Conservation (phyloP, 1,284 basidiomycete species). For the Ustilago trichophora region DNA sequence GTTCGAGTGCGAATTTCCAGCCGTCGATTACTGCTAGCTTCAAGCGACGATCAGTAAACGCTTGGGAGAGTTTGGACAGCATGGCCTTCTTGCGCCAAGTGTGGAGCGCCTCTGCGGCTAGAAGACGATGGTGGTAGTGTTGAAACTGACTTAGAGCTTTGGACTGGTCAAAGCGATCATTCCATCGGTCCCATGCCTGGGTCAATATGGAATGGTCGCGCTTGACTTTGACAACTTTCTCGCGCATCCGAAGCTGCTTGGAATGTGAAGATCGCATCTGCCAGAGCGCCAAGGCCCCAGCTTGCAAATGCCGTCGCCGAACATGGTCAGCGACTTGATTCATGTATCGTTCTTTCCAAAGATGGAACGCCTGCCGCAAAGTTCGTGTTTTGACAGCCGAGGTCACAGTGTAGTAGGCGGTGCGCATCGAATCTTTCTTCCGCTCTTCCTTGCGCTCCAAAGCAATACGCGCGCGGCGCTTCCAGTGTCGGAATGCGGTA, state of each 20-base stretch:
- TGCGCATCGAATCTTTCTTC: constrained; percentile 30
- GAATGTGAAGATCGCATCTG: constrained; percentile 23
- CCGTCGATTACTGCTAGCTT: constrained; percentile 25
- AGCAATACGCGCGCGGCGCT: constrained; percentile 3
- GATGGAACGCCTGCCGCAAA: constrained; percentile 1
- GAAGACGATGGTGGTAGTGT: constrained; percentile 15
- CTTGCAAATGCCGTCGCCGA: constrained; percentile 32
- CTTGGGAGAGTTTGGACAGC: constrained; percentile 34
- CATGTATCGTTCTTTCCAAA: constrained; percentile 18
- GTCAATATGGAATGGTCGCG: constrained; percentile 6
- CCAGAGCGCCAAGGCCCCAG: constrained; percentile 48
- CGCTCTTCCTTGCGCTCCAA: constrained; percentile 27
- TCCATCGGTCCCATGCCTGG: constrained; percentile 24
- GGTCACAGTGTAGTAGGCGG: constrained; percentile 30
- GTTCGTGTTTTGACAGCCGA: constrained; percentile 11
- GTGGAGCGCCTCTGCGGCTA: constrained; percentile 9
- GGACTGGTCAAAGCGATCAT: constrained; percentile 4
- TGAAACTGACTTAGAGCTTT: constrained; percentile 15
- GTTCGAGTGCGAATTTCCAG: constrained; percentile 23
- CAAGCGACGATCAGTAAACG: constrained; percentile 34
- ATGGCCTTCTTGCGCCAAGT: constrained; percentile 22
- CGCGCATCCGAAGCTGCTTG: constrained; percentile 18
- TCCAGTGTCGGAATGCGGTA: constrained; percentile 44
- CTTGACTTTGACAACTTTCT: constrained; percentile 4
- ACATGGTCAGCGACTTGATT: constrained; percentile 17